A percentile compares a stretch with the other conserved stretches of the same genome.
phyloP scores from a whole-genome alignment of 495 filamentous ascomycete species.

The Penicillium pancosmium region DNA sequence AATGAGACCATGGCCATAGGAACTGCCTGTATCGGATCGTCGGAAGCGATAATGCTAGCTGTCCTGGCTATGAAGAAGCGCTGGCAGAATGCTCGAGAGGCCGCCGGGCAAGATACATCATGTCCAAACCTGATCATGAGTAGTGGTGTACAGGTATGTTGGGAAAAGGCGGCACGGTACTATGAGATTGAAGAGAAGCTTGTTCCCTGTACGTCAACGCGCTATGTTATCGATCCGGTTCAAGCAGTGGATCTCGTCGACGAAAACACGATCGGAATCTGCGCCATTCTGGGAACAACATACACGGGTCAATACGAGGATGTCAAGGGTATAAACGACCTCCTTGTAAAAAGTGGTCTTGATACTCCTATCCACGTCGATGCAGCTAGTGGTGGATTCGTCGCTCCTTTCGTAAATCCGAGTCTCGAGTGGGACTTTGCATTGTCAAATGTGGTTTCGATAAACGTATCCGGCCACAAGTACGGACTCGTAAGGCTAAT shows the following conservation, averaged over 20 bases:
- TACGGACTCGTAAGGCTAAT: slow-evolving; percentile 54
- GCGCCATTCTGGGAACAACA: slow-evolving; percentile 80
- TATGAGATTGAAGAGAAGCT: slow-evolving; percentile 88
- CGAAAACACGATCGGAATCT: slow-evolving; percentile 93
- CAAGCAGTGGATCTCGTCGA: slow-evolving; percentile 79
- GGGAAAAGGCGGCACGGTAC: slow-evolving; percentile 90
- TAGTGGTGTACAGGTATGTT: slow-evolving; percentile 87
- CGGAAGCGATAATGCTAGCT: slow-evolving; percentile 86
- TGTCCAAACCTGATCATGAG: slow-evolving; percentile 88
- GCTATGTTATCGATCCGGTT: slow-evolving; percentile 82
- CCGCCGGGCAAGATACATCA: slow-evolving; percentile 68
- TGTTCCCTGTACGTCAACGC: slow-evolving; percentile 75
- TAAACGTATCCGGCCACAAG: slow-evolving; percentile 92
- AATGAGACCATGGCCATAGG: slow-evolving; percentile 62
- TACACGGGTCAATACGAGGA: slow-evolving; percentile 94
- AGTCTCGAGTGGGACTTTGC: slow-evolving; percentile 83
- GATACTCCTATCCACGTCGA: slow-evolving; percentile 87
- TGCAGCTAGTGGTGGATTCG: slow-evolving; percentile 85
- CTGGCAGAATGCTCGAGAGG: slow-evolving; percentile 79
- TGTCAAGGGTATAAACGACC: slow-evolving; percentile 80
- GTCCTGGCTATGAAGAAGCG: slow-evolving; percentile 90
- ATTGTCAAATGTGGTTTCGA: slow-evolving; percentile 81
- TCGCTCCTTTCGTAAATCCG: slow-evolving; percentile 83
- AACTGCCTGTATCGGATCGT: slow-evolving; percentile 82
- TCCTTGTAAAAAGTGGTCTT: slow-evolving; percentile 66